Base-by-base conservation (phyloP, 1,139 yeast genomes). In the Lodderomyces pseudojiufengensis region DNA sequence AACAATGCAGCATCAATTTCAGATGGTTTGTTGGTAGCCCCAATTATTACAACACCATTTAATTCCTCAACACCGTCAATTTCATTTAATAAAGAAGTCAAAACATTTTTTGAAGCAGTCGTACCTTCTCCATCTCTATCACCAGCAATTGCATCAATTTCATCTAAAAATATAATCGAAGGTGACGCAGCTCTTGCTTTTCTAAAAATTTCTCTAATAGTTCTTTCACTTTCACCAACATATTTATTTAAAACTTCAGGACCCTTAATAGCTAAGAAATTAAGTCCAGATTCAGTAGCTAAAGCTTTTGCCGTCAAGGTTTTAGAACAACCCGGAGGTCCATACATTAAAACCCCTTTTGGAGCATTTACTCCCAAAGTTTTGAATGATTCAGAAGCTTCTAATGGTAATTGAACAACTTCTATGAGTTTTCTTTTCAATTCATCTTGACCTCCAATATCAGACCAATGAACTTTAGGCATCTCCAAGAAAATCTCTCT, bases 301-400 rank as follows among this genome's bases (percentile, higher is more conserved):
- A 90, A 63, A 0, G 97, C 97, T 54, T 90, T 90, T 1, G 97
- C 97, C 0, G 95, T 86, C 41, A 90, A 63, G 0, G 97, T 90
- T 52, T 90, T 90, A 6, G 97, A 88, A 62, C 97, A 90, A 6
- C 97, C 97, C 0, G 97, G 97, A 1, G 97, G 97, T 0, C 97
- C 97, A 56, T 90, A 90, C 13, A 90, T 64, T 32, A 90, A 60
- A 1, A 90, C 84, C 27, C 97, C 97, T 50, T 87, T 84, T 2
- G 99, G 98, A 0, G 97, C 92, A 39, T 76, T 70, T 6, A 94
- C 80, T 0, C 97, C 98, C 9, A 94, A 65, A 28, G 74, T 67
- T 18, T 67, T 67, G 56, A 92, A 92, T 0, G 95, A 72, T 1
- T 77, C 87, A 0, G 88, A 76, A 1, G 95, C 95, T 40, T 84